phyloP scores from a whole-genome alignment of 2,329 filamentous ascomycete species.

The Lecanicillium sp. region DNA sequence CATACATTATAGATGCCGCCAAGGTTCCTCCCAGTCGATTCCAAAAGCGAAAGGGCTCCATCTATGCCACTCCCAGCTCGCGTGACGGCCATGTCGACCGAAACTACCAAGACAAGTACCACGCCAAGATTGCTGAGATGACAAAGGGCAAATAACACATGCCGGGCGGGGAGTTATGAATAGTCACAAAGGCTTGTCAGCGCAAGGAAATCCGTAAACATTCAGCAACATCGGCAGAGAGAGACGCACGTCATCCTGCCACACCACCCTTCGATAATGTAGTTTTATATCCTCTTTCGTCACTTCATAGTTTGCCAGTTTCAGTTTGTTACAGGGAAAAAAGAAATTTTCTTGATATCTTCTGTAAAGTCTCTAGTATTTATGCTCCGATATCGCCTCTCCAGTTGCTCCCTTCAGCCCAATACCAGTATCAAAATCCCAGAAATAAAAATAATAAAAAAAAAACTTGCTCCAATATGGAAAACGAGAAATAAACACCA shows the following conservation, averaged over 20 bases:
- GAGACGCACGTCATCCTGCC: neutral
- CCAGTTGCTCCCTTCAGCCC: neutral
- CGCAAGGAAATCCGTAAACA: neutral
- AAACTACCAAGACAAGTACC: constrained; percentile 54
- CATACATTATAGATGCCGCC: constrained; percentile 46
- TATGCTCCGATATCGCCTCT: constrained; percentile 2
- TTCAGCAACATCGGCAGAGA: too few relatives aligned
- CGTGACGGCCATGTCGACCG: constrained; percentile 59
- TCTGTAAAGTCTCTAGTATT: neutral
- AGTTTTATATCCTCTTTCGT: neutral
- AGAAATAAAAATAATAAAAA: neutral
- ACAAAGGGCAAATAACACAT: constrained; percentile 31
- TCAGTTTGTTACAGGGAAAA: neutral
- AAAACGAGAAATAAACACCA: neutral
- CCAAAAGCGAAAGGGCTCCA: constrained; percentile 63
- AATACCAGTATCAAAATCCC: neutral
- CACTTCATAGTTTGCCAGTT: neutral
- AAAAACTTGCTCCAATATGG: neutral
- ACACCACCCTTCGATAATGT: neutral
- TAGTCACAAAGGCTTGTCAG: neutral
- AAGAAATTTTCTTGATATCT: neutral
- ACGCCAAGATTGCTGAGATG: constrained; percentile 53
- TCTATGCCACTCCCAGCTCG: constrained; percentile 59
- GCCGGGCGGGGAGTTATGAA: neutral
- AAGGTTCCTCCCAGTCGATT: constrained; percentile 63